Conservation (phyloP, 2,329 filamentous ascomycete species). For the Fusarium sp. region DNA sequence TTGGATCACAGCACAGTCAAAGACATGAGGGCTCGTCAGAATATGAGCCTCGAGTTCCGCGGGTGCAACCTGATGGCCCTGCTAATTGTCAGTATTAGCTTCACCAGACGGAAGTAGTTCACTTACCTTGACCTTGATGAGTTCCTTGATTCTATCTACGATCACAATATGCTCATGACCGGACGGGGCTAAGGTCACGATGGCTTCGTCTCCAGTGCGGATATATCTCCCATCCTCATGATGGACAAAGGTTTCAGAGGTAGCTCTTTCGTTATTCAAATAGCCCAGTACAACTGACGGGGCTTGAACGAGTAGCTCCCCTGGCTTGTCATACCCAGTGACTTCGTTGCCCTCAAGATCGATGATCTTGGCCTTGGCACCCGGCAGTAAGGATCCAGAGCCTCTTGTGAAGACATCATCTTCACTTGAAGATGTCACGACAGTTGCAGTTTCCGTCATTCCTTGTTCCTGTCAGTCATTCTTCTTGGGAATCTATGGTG, state of each 20-base stretch:
- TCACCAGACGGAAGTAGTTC: fast-evolving
- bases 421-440: slow-evolving; percentile 51
- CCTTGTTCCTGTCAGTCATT: slow-evolving; percentile 51
- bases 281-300: slow-evolving; percentile 85
- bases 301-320: slow-evolving; percentile 83
- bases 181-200: slow-evolving; percentile 68
- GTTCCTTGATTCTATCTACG: slow-evolving; percentile 76
- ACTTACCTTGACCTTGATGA: slow-evolving; percentile 80
- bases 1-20: slow-evolving; percentile 79
- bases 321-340: slow-evolving; percentile 73
- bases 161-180: slow-evolving; percentile 86
- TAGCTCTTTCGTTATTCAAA: slow-evolving; percentile 85
- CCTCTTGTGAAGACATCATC: slow-evolving; percentile 73
- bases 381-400: slow-evolving; percentile 73
- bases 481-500: slow-evolving; percentile 46
- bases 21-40: slow-evolving; percentile 73
- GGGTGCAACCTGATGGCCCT: slow-evolving; percentile 81
- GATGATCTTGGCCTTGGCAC: slow-evolving; percentile 70
- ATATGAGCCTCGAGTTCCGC: slow-evolving; percentile 82
- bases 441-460: slow-evolving; percentile 41
- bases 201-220: slow-evolving; percentile 84
- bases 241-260: slow-evolving; percentile 76
- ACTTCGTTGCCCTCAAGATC: slow-evolving; percentile 73
- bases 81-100: fast-evolving
- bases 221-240: slow-evolving; percentile 78